Conservation (phyloP, 2,329 filamentous ascomycete species). For the Acrodontium crateriforme region DNA sequence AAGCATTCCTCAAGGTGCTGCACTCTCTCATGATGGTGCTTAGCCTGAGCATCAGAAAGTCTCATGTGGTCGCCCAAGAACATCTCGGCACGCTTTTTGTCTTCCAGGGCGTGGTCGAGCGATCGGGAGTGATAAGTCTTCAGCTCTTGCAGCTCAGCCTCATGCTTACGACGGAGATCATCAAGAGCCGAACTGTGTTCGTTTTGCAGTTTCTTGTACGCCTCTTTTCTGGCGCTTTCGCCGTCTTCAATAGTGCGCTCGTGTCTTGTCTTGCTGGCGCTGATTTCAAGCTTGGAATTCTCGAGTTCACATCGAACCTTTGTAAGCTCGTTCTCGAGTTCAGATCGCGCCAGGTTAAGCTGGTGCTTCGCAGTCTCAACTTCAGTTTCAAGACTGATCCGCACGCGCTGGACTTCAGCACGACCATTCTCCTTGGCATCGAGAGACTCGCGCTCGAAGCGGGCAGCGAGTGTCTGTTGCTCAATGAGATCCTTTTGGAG, state of each 20-base stretch:
- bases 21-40: constrained; percentile 76
- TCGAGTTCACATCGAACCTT: constrained; percentile 64
- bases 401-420: constrained; percentile 67
- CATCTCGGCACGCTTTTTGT: constrained; percentile 65
- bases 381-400: constrained; percentile 65
- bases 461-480: constrained; percentile 53
- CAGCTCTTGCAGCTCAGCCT: constrained; percentile 18
- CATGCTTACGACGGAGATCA: constrained; percentile 45
- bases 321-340: constrained; percentile 66
- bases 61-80: constrained; percentile 69
- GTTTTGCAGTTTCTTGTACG: constrained; percentile 41
- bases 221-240: constrained; percentile 51
- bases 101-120: constrained; percentile 46
- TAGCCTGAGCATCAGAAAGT: constrained; percentile 69
- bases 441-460: constrained; percentile 68
- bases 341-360: constrained; percentile 67
- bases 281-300: constrained; percentile 61
- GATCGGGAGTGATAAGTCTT: constrained; percentile 48
- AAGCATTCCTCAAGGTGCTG: constrained; percentile 79
- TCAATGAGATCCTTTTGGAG: constrained; percentile 50
- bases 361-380: constrained; percentile 74
- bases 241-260: constrained; percentile 78
- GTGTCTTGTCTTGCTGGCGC: constrained; percentile 65
- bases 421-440: constrained; percentile 69
- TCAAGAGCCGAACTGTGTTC: constrained; percentile 39